Percentiles rank a stretch among this genome's conserved stretches.
phyloP scores from a whole-genome alignment of 1,139 yeast genomes.

The Chernovozyma sophiae-reginae region DNA sequence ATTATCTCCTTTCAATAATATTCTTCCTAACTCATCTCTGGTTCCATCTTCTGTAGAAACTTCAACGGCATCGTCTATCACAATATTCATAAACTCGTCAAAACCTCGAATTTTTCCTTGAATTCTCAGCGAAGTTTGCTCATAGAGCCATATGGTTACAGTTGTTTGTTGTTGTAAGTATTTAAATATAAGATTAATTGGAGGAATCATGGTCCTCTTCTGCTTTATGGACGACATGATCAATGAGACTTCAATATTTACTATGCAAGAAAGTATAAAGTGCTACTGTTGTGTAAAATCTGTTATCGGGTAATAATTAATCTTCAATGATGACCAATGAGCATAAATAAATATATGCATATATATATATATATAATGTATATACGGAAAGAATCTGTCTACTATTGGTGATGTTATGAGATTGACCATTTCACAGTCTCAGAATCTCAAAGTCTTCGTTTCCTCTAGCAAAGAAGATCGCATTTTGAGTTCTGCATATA shows the following conservation, averaged over 20 bases:
- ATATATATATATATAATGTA: too few relatives aligned
- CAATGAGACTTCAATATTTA: background rate
- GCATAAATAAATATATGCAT: too few relatives aligned
- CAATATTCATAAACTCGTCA: conserved; percentile 97
- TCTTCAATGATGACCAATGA: too few relatives aligned
- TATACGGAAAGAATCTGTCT: too few relatives aligned
- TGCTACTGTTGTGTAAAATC: too few relatives aligned
- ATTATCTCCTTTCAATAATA: conserved; percentile 89
- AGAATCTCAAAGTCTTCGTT: too few relatives aligned
- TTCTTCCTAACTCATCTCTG: conserved; percentile 42
- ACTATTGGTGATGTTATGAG: too few relatives aligned
- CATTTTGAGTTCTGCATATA: too few relatives aligned
- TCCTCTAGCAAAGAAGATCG: too few relatives aligned
- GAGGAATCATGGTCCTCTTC: conserved; percentile 63
- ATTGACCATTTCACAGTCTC: too few relatives aligned
- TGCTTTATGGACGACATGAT: conserved; percentile 16
- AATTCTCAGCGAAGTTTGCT: conserved; percentile 72
- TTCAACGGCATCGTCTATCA: conserved; percentile 86
- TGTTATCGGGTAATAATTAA: too few relatives aligned
- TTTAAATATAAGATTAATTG: conserved; percentile 85
- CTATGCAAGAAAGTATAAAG: too few relatives aligned
- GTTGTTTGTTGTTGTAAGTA: conserved; percentile 75
- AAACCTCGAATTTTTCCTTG: conserved; percentile 88
- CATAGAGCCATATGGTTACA: conserved; percentile 85
- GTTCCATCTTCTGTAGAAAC: conserved; percentile 44